Evolutionary conservation across 2,329 filamentous ascomycete genomes (phyloP).

Genomic region (Apiospora hydei): DNA sequence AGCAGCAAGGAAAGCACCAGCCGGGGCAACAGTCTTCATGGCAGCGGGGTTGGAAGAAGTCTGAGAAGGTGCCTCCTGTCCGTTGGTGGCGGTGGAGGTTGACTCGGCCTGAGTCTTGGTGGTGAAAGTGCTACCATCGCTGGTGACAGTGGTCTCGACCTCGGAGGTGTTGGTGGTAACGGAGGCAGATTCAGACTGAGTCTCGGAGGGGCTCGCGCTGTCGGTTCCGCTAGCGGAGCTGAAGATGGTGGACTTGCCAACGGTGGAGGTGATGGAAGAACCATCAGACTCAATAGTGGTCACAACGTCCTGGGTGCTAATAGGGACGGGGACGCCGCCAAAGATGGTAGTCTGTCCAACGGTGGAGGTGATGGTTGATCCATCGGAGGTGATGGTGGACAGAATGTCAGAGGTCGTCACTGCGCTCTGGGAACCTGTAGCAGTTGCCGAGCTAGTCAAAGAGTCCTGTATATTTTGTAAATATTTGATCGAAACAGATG

Average conservation of each 20-base stretch:
- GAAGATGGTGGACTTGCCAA: conserved; percentile 11
- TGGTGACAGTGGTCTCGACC: conserved; percentile 13
- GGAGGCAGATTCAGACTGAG: conserved; percentile 12
- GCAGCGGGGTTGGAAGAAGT: conserved; percentile 2
- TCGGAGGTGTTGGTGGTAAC: conserved; percentile 4
- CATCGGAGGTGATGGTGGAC: background rate
- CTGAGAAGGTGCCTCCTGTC: background rate
- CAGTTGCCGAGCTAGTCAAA: background rate
- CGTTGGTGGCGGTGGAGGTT: background rate
- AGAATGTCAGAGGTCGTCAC: conserved; percentile 10
- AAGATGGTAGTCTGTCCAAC: conserved; percentile 18
- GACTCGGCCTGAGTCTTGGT: conserved; percentile 17
- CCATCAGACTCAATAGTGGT: conserved; percentile 13
- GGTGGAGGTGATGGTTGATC: background rate
- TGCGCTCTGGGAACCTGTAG: background rate
- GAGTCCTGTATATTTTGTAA: background rate
- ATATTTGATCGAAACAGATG: no score
- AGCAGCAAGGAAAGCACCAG: conserved; percentile 7
- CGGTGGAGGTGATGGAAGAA: background rate
- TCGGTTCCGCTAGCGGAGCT: conserved; percentile 13
- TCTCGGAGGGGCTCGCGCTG: background rate
- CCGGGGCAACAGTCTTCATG: conserved; percentile 1
- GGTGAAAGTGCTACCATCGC: conserved; percentile 12
- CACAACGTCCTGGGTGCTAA: background rate
- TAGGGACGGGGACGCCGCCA: background rate